These are phyloP conservation scores for Melaleuca alternifolia DNA, from an alignment of 345 rosid species.

Conservation along the genomic window DNA sequence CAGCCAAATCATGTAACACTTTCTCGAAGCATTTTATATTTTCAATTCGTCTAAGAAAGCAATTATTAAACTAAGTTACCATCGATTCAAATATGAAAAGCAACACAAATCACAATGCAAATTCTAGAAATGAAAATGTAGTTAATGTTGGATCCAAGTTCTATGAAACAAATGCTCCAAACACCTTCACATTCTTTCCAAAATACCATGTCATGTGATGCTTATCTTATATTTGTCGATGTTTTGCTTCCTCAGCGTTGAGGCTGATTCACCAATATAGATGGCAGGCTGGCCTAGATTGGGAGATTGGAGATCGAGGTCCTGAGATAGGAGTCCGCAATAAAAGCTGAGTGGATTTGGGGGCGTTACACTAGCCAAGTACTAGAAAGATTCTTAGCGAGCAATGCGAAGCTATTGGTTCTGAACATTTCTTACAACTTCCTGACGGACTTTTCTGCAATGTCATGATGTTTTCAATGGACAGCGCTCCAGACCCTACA, in stretches of 20 bases:
- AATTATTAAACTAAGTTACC: neutral
- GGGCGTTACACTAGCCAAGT: neutral
- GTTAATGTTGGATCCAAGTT: neutral
- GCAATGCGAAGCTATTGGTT: neutral
- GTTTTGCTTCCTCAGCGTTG: neutral
- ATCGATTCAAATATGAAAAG: neutral
- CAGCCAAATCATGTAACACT: neutral
- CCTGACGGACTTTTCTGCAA: neutral
- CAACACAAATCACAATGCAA: neutral
- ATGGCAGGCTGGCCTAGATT: neutral
- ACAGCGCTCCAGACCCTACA: neutral
- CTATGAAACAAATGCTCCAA: neutral
- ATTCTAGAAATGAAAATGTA: neutral
- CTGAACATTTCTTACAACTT: neutral
- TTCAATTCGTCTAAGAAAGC: neutral
- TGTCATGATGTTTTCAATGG: neutral
- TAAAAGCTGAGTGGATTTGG: no score
- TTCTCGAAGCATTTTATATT: neutral
- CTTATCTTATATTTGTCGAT: fast-evolving
- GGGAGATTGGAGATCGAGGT: neutral
- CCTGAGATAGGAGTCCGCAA: neutral
- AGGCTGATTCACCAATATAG: neutral
- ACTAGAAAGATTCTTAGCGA: neutral
- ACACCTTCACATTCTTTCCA: neutral
- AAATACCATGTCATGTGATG: neutral